Base-by-base conservation (phyloP, 2,329 filamentous ascomycete species). In the Chaetomium strumarium region DNA sequence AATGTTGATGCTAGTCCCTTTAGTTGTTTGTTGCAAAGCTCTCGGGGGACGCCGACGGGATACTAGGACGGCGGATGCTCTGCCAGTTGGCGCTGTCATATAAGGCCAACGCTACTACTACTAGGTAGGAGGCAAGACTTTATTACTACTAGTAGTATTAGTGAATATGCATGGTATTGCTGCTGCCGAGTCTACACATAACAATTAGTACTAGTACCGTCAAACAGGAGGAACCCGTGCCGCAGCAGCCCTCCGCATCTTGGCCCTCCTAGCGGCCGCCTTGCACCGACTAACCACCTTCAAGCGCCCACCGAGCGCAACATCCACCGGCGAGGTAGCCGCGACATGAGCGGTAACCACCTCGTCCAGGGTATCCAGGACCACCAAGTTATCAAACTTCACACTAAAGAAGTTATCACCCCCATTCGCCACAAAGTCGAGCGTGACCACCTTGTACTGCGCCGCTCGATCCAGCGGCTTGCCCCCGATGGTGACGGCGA, bases 351-450 rank as follows among this genome's bases (percentile, higher is more conserved):
- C 56, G 3, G 69, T 66, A 2, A 79, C 65, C 1, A 79, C 75
- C 57, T 79, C 72, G 46, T 77, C 77, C 57, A 78, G 68, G 0
- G 74, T 75, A 53, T 79, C 75, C 3, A 80, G 66, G 1, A 68
- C 64, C 7, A 73, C 66, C 16, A 73, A 68, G 63, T 64, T 49
- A 10, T 46, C 58, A 6, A 66, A 62, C 1, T 63, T 29, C 1
- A 65, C 57, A 16, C 50, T 53, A 11, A 64, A 74, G 62, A 85
- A 79, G 61, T 83, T 84, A 60, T 86, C 83, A 13, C 82, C 83
- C 2, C 80, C 81, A 2, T 74, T 74, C 1, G 81, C 80, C 0
- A 86, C 58, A 58, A 85, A 86, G 60, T 85, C 82, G 1, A 84
- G 68, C 0, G 83, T 85, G 14, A 82, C 78, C 17, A 86, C 65